Evolutionary conservation across 2,329 filamentous ascomycete species (phyloP).

Genomic region (Exophiala bonariae): DNA sequence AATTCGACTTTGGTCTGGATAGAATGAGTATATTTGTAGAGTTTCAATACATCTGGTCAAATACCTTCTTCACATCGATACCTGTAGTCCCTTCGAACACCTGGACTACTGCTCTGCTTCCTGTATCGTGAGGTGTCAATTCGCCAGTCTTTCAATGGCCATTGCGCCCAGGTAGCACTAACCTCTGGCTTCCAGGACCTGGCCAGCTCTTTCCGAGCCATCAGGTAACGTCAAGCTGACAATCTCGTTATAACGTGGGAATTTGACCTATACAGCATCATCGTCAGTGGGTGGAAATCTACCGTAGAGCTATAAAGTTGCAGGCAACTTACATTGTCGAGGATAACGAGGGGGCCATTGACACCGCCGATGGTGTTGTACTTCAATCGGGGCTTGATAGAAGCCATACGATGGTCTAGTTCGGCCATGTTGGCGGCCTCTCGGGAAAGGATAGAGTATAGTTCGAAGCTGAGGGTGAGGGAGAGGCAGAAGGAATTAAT

Average conservation of each 20-base stretch:
- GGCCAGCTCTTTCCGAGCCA: slow-evolving; percentile 88
- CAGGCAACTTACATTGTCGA: slow-evolving; percentile 76
- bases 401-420: slow-evolving; percentile 47
- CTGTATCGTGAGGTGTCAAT: slow-evolving; percentile 47
- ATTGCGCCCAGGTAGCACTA: slow-evolving; percentile 30
- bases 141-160: slow-evolving; percentile 3
- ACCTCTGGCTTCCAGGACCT: slow-evolving; percentile 98
- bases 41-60: slow-evolving; percentile 17
- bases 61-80: slow-evolving; percentile 97
- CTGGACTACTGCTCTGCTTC: slow-evolving; percentile 92
- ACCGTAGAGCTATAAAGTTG: neutral
- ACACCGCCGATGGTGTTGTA: slow-evolving; percentile 99
- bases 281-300: slow-evolving; percentile 21
- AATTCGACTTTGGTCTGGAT: slow-evolving; percentile 94
- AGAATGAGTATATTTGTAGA: slow-evolving; percentile 25
- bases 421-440: slow-evolving; percentile 30
- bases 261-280: slow-evolving; percentile 73
- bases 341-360: slow-evolving; percentile 95
- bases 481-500: slow-evolving; percentile 16
- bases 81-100: slow-evolving; percentile 97
- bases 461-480: slow-evolving; percentile 1
- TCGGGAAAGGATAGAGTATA: neutral
- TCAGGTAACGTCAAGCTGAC: slow-evolving; percentile 93
- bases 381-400: slow-evolving; percentile 70
- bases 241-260: slow-evolving; percentile 95